Base-by-base conservation (phyloP, 768 basidiomycete genomes). In the Trametes punicea region DNA sequence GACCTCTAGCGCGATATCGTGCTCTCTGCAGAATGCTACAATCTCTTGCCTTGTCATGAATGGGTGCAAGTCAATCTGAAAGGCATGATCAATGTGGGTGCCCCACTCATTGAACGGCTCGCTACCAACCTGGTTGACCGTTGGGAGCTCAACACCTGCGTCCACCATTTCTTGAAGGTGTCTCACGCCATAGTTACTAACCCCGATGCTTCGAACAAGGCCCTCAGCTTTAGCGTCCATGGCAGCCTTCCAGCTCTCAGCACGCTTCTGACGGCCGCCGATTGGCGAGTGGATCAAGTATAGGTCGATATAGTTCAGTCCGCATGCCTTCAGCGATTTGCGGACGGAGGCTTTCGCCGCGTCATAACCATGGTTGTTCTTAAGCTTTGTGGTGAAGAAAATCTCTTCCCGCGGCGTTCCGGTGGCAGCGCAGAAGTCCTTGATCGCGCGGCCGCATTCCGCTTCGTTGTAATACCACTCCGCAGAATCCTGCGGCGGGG, bases 331-430 rank as follows among this genome's bases (percentile, higher is more conserved):
- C 18, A 88, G 66, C 2, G 83, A 85, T 40, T 71, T 73, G 59
- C 79, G 65, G 57, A 88, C 82, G 31, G 77, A 70, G 50, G 77
- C 73, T 55, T 69, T 74, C 21, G 78, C 76, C 13, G 75, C 66
- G 3, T 75, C 73, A 65, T 83, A 82, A 23, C 77, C 77, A 36
- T 71, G 65, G 69, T 88, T 89, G 47, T 69, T 59, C 70, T 77
- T 84, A 46, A 87, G 75, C 70, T 90, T 88, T 18, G 85, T 87
- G 27, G 84, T 87, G 69, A 81, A 86, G 74, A 82, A 87, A 62
- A 92, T 77, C 18, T 79, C 79, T 10, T 73, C 70, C 25, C 85
- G 82, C 46, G 82, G 79, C 9, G 77, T 77, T 49, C 71, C 70
- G n/a, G 76, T 68, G 41, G 69, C 66, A 9, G 68, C 61, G 68